Base-by-base conservation (phyloP, 1,284 basidiomycete species). In the Bondarzewia mesenterica region DNA sequence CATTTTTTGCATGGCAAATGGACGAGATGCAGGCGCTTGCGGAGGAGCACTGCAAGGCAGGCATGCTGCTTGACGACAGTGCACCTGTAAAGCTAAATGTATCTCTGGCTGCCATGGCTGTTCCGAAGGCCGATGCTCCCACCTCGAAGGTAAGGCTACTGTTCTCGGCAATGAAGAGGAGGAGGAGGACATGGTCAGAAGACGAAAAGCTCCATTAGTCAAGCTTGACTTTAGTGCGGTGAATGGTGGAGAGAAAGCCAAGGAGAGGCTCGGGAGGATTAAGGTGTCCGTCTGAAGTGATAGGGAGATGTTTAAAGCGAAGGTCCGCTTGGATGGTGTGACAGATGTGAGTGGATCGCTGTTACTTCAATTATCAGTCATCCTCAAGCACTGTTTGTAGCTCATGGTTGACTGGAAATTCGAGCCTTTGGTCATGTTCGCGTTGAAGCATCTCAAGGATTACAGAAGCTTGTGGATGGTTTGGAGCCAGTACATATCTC, bases 401-500 rank as follows among this genome's bases (percentile, higher is more conserved):
- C 68, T 67, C 14, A 72, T 86, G 63, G 82, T 93, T 53, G 85
- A 89, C 54, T 73, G 81, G 47, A 93, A 93, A 66, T 72, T 94
- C 22, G 82, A 89, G 62, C 81, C 86, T 23, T 68, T 93, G 40
- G 82, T 91, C 44, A 86, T 93, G 76, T 94, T 92, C 60, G 89
- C 88, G 10, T 68, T 93, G 15, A 91, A 93, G 61, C 89, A 93
- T 63, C 66, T 94, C 42, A 85, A 88, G 60, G 89, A 90, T 52
- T 85, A 86, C 60, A 93, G 92, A 90, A 89, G 58, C 74, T 94
- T 0, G 77, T 91, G 7, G 91, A 93, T 57, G 90, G 89, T 14
- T 69, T 95, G 27, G 89, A 89, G 66, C 85, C 89, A 52, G 92
- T 93, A 68, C 60, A 89, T 43, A 7, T 5, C 23, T 20, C 42